Conservation (phyloP, 129 eudicot genomes). For the Artemisia argyi region DNA sequence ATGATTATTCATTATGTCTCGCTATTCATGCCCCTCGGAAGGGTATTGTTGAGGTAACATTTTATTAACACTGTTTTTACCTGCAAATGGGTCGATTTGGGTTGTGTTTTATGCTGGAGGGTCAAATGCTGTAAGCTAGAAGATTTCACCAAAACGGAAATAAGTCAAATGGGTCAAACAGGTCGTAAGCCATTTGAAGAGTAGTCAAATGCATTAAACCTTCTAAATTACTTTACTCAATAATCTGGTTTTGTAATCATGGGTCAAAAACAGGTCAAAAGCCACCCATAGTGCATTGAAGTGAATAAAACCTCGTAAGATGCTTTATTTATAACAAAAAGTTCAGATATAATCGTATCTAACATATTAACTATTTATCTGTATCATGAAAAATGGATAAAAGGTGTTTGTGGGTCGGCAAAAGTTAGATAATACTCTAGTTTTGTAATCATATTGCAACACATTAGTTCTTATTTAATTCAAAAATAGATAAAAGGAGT, state of each 20-base stretch:
- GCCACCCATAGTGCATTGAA: too few relatives aligned
- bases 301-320: too few relatives aligned
- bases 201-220: not conserved
- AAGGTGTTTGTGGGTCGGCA: not conserved
- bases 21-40: slow-evolving; percentile 97
- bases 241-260: not conserved
- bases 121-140: slow-evolving; percentile 4
- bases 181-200: not conserved
- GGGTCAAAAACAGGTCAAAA: too few relatives aligned
- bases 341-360: not conserved
- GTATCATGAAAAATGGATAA: not conserved
- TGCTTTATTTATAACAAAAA: not conserved
- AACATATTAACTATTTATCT: not conserved
- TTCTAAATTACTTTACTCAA: not conserved
- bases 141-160: not conserved
- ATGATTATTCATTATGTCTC: slow-evolving; percentile 86
- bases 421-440: too few relatives aligned
- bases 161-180: not conserved
- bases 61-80: not conserved
- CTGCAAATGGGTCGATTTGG: not conserved
- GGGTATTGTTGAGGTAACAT: slow-evolving; percentile 87
- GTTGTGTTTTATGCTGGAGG: not conserved
- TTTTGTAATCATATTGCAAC: too few relatives aligned
- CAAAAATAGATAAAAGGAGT: not conserved
- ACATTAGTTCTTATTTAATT: too few relatives aligned